Conservation (phyloP, 2,329 filamentous ascomycete species). For the Colletotrichum cereale region DNA sequence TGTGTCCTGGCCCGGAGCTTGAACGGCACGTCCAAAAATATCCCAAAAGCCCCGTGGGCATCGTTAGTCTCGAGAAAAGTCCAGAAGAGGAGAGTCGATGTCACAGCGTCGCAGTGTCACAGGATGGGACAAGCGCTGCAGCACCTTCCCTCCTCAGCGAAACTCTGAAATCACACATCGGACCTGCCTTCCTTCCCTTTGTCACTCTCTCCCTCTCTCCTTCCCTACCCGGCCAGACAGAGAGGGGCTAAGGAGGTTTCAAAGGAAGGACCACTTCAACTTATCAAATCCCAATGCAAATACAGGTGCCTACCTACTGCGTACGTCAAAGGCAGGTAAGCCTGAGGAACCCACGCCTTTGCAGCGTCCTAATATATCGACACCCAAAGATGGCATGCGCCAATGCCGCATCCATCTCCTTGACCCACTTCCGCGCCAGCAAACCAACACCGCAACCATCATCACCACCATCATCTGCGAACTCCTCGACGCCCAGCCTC, state of each 20-base stretch:
- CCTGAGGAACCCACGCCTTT: conserved; percentile 17
- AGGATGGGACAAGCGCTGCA: conserved; percentile 33
- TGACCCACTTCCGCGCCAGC: conserved; percentile 29
- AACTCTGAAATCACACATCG: conserved; percentile 16
- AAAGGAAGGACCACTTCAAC: neutral
- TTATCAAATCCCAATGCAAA: neutral
- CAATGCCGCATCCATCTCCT: conserved; percentile 18
- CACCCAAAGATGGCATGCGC: conserved; percentile 25
- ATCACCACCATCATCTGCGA: conserved; percentile 5
- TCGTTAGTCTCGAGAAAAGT: conserved; percentile 18
- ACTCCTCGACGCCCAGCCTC: conserved; percentile 26
- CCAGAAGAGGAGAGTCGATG: conserved; percentile 29
- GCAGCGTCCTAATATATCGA: conserved; percentile 28
- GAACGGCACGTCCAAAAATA: conserved; percentile 38
- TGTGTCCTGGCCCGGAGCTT: neutral
- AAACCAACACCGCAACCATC: conserved; percentile 18
- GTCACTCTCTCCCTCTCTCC: no score
- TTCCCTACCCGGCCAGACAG: neutral
- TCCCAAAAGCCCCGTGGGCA: neutral
- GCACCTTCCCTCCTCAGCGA: conserved; percentile 14
- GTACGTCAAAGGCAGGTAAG: neutral
- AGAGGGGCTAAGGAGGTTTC: neutral
- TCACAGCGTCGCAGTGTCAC: conserved; percentile 39
- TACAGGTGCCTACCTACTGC: neutral
- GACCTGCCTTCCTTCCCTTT: neutral